phyloP scores from a whole-genome alignment of 768 basidiomycete genomes.

The Tricholoma matsutake region DNA sequence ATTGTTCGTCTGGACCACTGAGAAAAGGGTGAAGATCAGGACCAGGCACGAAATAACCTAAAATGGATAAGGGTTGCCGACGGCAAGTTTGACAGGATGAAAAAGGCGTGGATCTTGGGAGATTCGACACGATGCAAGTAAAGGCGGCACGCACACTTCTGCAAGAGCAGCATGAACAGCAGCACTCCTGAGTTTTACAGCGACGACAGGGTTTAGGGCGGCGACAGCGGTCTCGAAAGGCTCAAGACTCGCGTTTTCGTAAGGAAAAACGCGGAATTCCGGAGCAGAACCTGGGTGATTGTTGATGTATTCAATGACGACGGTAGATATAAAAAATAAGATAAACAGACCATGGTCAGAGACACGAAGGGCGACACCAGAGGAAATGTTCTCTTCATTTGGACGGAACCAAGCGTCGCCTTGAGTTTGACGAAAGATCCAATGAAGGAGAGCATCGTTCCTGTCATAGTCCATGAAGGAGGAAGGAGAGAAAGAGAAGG shows the following conservation, averaged over 20 bases:
- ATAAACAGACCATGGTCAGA: constrained; percentile 39
- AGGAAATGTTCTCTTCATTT: constrained; percentile 68
- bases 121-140: constrained; percentile 22
- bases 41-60: constrained; percentile 26
- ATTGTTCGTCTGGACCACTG: constrained; percentile 54
- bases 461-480: constrained; percentile 67
- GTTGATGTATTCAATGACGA: too few relatives aligned
- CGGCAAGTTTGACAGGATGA: background rate
- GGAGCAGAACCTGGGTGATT: constrained; percentile 24
- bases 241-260: constrained; percentile 66
- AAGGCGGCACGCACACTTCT: constrained; percentile 48
- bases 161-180: constrained; percentile 78
- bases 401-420: constrained; percentile 85
- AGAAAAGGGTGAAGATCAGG: background rate
- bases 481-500: background rate
- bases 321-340: too few relatives aligned
- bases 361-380: constrained; percentile 64
- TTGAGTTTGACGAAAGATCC: constrained; percentile 76
- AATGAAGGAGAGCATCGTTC: constrained; percentile 76
- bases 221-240: constrained; percentile 75
- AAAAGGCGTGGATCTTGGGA: background rate
- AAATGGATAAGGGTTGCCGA: constrained; percentile 13
- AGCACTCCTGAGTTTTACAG: constrained; percentile 75
- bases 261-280: constrained; percentile 79
- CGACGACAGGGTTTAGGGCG: constrained; percentile 75